A percentile compares a stretch with the other conserved stretches of the same genome.
These are phyloP conservation scores for Cystobasidiaceae sp. DNA, from an alignment of 1,284 basidiomycete species.

Conservation along the genomic window DNA sequence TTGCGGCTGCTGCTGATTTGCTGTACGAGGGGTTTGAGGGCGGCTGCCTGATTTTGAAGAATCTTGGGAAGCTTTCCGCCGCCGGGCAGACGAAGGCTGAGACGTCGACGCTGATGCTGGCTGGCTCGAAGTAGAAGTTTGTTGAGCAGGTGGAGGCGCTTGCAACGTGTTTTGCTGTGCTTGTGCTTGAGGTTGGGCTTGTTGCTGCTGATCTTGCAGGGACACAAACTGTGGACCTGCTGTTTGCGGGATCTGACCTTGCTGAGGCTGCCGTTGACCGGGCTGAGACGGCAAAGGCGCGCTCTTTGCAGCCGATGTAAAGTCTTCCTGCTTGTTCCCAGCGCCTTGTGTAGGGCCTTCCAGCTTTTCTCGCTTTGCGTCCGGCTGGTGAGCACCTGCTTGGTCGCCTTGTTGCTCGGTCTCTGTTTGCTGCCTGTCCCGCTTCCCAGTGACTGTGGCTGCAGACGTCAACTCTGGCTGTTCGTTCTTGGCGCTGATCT, in stretches of 20 bases:
- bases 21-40: constrained; percentile 9
- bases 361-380: constrained; percentile 17
- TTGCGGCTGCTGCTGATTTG: constrained; percentile 11
- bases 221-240: too few species aligned
- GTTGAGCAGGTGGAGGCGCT: not conserved
- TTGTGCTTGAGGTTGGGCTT: not conserved
- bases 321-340: too few species aligned
- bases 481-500: too few species aligned
- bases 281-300: too few species aligned
- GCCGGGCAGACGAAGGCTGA: not conserved
- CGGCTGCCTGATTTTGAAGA: not conserved
- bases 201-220: too few species aligned
- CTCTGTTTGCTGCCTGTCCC: constrained; percentile 9
- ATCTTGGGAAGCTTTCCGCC: constrained; percentile 11
- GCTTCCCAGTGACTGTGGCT: constrained; percentile 20
- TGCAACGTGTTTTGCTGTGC: not conserved
- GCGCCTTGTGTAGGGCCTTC: too few species aligned
- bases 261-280: too few species aligned
- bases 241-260: too few species aligned
- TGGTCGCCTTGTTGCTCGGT: not conserved
- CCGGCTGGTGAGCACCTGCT: not conserved
- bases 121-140: not conserved
- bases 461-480: too few species aligned
- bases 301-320: too few species aligned
- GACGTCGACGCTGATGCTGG: not conserved